phyloP scores from a whole-genome alignment of 2,329 filamentous ascomycete genomes.

The Aspergillus pseudotamarii region DNA sequence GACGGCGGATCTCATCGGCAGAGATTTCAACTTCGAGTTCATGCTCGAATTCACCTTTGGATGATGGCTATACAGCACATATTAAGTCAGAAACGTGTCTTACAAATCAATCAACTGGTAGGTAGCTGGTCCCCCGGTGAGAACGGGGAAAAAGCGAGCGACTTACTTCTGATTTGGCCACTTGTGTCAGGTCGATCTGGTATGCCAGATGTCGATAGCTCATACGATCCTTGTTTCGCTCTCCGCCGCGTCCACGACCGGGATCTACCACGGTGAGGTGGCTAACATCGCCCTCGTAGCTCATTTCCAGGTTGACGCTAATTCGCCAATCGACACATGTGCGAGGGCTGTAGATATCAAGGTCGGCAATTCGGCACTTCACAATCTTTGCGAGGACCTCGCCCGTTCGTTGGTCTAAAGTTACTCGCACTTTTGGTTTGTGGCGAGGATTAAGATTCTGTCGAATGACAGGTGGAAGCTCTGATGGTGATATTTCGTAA shows the following conservation, averaged over 20 bases:
- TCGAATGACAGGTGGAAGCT: constrained; percentile 67
- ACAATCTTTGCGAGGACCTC: constrained; percentile 80
- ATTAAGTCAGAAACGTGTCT: constrained; percentile 5
- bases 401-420: constrained; percentile 71
- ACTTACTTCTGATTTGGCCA: constrained; percentile 60
- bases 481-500: constrained; percentile 68
- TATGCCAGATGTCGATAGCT: constrained; percentile 88
- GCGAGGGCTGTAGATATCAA: constrained; percentile 81
- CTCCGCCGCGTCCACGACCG: constrained; percentile 44
- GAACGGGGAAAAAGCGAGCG: neutral
- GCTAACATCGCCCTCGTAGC: constrained; percentile 71
- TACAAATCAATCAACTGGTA: neutral
- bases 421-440: constrained; percentile 70
- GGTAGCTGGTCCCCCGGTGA: neutral
- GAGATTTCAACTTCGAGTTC: constrained; percentile 54
- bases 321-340: constrained; percentile 86
- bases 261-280: constrained; percentile 51
- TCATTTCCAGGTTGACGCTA: constrained; percentile 92
- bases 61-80: constrained; percentile 27
- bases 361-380: constrained; percentile 83
- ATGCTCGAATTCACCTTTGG: constrained; percentile 48
- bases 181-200: constrained; percentile 91
- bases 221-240: constrained; percentile 84
- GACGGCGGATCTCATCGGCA: constrained; percentile 47
- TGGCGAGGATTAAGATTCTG: constrained; percentile 62